These are phyloP conservation scores for Ballota nigra DNA, from an alignment of 257 asterid species.

Conservation along the genomic window DNA sequence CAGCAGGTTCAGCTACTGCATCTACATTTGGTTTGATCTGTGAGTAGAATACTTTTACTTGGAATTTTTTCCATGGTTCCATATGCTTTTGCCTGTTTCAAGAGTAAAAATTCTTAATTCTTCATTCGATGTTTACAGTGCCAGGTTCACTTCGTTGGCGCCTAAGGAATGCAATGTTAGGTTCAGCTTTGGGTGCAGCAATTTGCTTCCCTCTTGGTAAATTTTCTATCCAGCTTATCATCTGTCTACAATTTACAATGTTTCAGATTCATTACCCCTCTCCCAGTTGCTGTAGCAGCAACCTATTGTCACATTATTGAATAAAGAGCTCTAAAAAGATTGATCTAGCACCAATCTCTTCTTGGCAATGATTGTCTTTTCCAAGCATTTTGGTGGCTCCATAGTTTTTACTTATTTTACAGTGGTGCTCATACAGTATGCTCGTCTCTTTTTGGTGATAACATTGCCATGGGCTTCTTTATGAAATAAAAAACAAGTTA, in stretches of 20 bases:
- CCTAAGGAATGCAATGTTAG: constrained; percentile 74
- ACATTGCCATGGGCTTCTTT: background rate
- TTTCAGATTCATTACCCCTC: background rate
- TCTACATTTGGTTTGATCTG: constrained; percentile 86
- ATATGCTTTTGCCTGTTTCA: constrained; percentile 5
- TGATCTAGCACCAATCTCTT: constrained; percentile 4
- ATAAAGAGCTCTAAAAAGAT: background rate
- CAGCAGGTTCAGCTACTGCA: constrained; percentile 97
- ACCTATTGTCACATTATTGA: background rate
- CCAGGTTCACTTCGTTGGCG: constrained; percentile 96
- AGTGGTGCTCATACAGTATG: background rate
- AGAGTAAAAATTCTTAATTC: background rate
- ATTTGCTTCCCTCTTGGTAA: constrained; percentile 93
- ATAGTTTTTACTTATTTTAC: background rate
- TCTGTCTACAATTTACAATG: constrained; percentile 1
- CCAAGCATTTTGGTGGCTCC: constrained; percentile 3
- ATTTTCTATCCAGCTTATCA: constrained; percentile 1
- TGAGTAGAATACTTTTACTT: constrained; percentile 33
- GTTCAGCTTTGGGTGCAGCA: constrained; percentile 89
- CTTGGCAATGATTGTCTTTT: background rate
- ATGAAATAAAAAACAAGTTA: background rate
- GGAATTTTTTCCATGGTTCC: background rate
- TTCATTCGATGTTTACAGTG: constrained; percentile 49
- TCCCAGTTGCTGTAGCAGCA: background rate
- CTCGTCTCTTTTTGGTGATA: background rate